phyloP scores from a whole-genome alignment of 108 stramenopile species.

The Schizochytrium sp. region DNA sequence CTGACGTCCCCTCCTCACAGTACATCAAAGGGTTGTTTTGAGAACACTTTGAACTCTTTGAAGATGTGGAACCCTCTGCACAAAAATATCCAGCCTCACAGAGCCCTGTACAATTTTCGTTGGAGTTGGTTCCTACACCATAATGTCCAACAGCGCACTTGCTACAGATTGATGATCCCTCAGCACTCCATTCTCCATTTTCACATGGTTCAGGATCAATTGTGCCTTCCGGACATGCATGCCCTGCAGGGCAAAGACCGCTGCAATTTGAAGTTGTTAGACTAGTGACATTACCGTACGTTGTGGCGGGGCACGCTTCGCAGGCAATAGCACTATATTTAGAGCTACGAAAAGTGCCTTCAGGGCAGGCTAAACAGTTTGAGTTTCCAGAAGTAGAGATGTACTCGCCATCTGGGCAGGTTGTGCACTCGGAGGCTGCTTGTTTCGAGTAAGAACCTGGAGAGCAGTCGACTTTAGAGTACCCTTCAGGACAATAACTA shows the following conservation, averaged over 20 bases:
- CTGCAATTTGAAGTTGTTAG: too few relatives aligned
- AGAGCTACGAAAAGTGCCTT: too few relatives aligned
- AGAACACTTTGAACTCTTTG: background rate
- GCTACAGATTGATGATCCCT: too few relatives aligned
- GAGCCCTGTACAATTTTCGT: background rate
- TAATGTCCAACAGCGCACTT: background rate
- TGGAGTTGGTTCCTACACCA: background rate
- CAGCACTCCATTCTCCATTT: too few relatives aligned
- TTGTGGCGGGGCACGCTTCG: too few relatives aligned
- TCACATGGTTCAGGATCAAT: too few relatives aligned
- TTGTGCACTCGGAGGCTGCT: background rate
- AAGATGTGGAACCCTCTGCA: background rate
- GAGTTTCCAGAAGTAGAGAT: background rate
- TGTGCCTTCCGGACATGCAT: too few relatives aligned
- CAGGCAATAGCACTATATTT: too few relatives aligned
- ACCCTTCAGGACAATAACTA: background rate
- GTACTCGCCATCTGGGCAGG: background rate
- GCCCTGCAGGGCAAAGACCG: too few relatives aligned
- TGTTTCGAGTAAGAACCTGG: background rate
- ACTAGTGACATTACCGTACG: too few relatives aligned
- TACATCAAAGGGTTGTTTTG: background rate
- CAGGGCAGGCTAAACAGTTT: background rate
- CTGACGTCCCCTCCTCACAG: background rate
- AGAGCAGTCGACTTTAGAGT: background rate
- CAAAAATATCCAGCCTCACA: constrained; percentile 43